Base-by-base conservation (phyloP, 257 asterid genomes). In the Echium plantagineum region DNA sequence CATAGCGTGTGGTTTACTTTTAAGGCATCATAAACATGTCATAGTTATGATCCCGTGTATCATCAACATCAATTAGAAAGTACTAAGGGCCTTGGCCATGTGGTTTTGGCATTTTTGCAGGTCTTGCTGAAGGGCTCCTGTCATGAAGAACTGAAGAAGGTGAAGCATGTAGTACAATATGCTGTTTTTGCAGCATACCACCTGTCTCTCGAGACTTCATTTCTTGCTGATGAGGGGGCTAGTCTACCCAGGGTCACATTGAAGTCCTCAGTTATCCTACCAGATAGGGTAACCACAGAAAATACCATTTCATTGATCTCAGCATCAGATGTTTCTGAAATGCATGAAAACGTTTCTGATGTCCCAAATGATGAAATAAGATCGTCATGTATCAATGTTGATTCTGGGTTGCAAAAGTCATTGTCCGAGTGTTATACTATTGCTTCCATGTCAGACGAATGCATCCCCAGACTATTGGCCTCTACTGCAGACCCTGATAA, bases 201-300 rank as follows among this genome's bases (percentile, higher is more conserved):
- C 73, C 69, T 84, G 67, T 76, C 77, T 47, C 79, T 78, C 7
- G 85, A 84, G 74, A 78, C 88, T 57, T 84, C 88, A 6, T 84
- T 81, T 69, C 85, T 84, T 63, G 79, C 80, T n/a, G 88, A 84
- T 20, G 93, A 84, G 74, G 91, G 93, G 9, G 84, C 93, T 28
- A 66, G 63, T 35, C 85, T 84, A 64, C 93, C 85, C 59, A 85
- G 80, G 62, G 73, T 88, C 65, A 85, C 94, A 58, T 69, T 80
- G 69, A 77, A 77, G 67, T 75, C 94, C 66, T 85, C 90, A 4
- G 89, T 87, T 63, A 83, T 84, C 32, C 85, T 87, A 71, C 94
- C 94, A 15, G 90, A 78, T 55, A 88, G 77, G 76, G 62, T 81
- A 63, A 82, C 94, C 18, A 71, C 77, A 49, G 95, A 80, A 69